Base-by-base conservation (phyloP, 768 basidiomycete genomes). In the Hydnum rufescens region DNA sequence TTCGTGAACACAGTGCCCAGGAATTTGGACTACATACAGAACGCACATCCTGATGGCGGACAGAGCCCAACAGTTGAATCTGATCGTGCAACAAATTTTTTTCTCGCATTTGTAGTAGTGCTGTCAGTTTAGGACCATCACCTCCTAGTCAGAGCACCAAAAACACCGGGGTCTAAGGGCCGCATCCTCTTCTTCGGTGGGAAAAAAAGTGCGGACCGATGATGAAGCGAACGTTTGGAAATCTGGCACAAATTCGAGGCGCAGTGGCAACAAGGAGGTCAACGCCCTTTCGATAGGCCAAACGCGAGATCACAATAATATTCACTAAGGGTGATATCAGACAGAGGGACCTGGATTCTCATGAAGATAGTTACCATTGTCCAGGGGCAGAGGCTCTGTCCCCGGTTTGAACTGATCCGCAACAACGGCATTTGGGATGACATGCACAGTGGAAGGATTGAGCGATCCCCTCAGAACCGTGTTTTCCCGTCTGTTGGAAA, bases 201-300 rank as follows among this genome's bases (percentile, higher is more conserved):
- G 19, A 32, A 4, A 23, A 25, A 53, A 13, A 23, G n/a, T 31
- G 59, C 72, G 23, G 53, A 82, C 87, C 92, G 29, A 99, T 73
- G 42, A 97, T 66, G 59, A 97, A 95, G 39, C 77, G 76, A 47
- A 97, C 87, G 55, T 89, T 75, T 0, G 88, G 84, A 62, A 87
- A 93, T 0, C 74, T 68, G 1, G 73, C 72, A 59, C 93, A 97
- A 53, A 99, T 86, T 23, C 79, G 75, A 0, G 95, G 95, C 0
- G 88, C 85, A 0, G 85, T 82, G 1, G 88, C 89, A 0, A 97
- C 84, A 3, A 99, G 75, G 2, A 99, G 75, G 61, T 99, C 95
- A 51, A 99, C 80, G 0, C 95, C 95, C 68, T 97, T 99, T 48
- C 95, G 76, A 60, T 97, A 96, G 0, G 84, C 88, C 29, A 97